These are phyloP conservation scores for Gautieria morchelliformis DNA, from an alignment of 768 basidiomycete species.

Conservation along the genomic window DNA sequence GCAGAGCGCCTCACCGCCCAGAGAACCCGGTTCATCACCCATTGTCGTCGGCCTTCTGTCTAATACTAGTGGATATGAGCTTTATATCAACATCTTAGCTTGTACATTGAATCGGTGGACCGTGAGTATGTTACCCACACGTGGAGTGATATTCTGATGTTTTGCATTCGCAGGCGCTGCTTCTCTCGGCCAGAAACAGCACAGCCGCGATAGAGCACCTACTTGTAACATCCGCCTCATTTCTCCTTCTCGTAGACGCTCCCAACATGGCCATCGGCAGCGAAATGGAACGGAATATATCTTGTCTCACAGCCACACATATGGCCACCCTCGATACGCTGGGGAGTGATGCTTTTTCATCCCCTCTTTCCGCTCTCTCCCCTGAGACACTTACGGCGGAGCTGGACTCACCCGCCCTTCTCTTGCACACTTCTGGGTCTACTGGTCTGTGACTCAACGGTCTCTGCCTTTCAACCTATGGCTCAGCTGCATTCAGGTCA, in stretches of 20 bases:
- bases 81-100: not conserved
- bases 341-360: not conserved
- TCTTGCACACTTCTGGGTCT: not conserved
- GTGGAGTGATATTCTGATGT: not conserved
- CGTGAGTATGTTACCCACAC: not conserved
- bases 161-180: not conserved
- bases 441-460: not conserved
- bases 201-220: not conserved
- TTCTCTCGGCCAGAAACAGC: constrained; percentile 1
- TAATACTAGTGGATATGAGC: not conserved
- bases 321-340: not conserved
- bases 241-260: not conserved
- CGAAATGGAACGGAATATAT: not conserved
- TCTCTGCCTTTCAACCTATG: not conserved
- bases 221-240: not conserved
- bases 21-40: not conserved
- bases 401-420: not conserved
- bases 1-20: not conserved
- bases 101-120: constrained; percentile 4
- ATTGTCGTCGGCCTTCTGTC: not conserved
- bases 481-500: not conserved
- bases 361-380: not conserved
- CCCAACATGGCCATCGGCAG: not conserved
- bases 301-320: not conserved
- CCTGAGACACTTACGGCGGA: not conserved